phyloP scores from a whole-genome alignment of 2,329 filamentous ascomycete genomes.

The Ophiocordyceps robertsii region DNA sequence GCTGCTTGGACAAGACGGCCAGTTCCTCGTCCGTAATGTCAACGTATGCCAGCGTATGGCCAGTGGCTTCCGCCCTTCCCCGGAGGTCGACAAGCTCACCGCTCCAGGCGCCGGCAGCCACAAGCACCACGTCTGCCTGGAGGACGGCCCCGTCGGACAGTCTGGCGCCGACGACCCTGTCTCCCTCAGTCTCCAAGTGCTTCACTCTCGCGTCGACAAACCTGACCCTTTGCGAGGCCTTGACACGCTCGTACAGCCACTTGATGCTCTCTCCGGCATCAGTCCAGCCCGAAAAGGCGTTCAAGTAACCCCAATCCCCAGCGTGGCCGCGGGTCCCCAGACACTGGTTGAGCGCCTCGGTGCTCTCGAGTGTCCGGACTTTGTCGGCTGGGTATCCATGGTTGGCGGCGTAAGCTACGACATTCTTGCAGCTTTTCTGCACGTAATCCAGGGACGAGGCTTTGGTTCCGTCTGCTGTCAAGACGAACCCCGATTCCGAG shows the following conservation, averaged over 20 bases:
- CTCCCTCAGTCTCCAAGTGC: conserved; percentile 24
- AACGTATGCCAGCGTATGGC: conserved; percentile 69
- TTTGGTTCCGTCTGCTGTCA: conserved; percentile 33
- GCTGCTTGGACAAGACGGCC: conserved; percentile 46
- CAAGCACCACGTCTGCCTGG: conserved; percentile 57
- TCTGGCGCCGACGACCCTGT: conserved; percentile 39
- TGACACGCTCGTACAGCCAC: conserved; percentile 43
- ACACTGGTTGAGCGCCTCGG: conserved; percentile 27
- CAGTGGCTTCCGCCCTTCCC: conserved; percentile 66
- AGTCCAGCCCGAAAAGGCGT: conserved; percentile 66
- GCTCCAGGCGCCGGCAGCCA: conserved; percentile 84
- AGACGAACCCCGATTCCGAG: conserved; percentile 52
- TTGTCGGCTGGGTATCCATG: conserved; percentile 21
- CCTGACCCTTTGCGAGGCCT: conserved; percentile 38
- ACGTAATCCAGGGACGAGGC: conserved; percentile 42
- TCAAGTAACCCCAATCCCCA: conserved; percentile 60
- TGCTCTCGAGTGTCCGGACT: conserved; percentile 30
- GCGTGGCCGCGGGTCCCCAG: conserved; percentile 35
- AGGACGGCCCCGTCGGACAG: conserved; percentile 20
- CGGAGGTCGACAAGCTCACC: conserved; percentile 62
- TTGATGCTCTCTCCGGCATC: conserved; percentile 60
- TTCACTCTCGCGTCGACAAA: conserved; percentile 39
- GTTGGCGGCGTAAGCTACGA: conserved; percentile 31
- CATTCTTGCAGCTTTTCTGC: conserved; percentile 46
- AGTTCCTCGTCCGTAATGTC: conserved; percentile 61